phyloP scores from a whole-genome alignment of 1,284 basidiomycete genomes.

The Melampsora larici-populina region DNA sequence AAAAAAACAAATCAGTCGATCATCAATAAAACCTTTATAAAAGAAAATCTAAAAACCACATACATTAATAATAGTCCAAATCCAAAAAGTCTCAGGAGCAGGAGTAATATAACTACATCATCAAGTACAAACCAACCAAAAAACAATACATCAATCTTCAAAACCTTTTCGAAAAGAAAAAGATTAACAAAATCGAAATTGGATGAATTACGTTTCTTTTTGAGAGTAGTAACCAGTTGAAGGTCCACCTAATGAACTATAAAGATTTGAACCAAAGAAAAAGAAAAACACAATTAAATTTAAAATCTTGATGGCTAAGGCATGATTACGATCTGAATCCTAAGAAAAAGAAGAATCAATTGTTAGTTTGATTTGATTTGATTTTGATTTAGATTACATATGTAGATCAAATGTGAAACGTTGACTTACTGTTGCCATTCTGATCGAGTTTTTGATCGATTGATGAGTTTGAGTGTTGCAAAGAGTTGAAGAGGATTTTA shows the following conservation, averaged over 20 bases:
- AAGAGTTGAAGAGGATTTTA: neutral
- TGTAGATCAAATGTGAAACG: neutral
- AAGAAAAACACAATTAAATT: conserved; percentile 41
- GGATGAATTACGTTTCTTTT: conserved; percentile 44
- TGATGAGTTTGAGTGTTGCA: neutral
- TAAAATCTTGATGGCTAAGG: conserved; percentile 32
- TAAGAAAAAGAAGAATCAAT: neutral
- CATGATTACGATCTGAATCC: conserved; percentile 26
- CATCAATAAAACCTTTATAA: neutral
- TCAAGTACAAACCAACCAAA: no score
- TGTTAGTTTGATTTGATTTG: no score
- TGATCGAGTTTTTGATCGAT: neutral
- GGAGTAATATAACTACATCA: conserved; percentile 38
- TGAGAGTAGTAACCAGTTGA: conserved; percentile 43
- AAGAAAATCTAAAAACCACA: neutral
- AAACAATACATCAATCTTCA: neutral
- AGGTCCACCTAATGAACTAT: conserved; percentile 35
- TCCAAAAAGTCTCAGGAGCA: conserved; percentile 42
- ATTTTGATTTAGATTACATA: neutral
- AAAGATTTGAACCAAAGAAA: conserved; percentile 42
- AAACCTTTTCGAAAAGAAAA: neutral
- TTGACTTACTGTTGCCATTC: neutral
- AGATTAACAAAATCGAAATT: no score
- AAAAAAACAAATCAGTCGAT: neutral
- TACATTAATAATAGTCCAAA: conserved; percentile 42